Conservation (phyloP, 768 basidiomycete species). For the Panaeolus cyanescens region DNA sequence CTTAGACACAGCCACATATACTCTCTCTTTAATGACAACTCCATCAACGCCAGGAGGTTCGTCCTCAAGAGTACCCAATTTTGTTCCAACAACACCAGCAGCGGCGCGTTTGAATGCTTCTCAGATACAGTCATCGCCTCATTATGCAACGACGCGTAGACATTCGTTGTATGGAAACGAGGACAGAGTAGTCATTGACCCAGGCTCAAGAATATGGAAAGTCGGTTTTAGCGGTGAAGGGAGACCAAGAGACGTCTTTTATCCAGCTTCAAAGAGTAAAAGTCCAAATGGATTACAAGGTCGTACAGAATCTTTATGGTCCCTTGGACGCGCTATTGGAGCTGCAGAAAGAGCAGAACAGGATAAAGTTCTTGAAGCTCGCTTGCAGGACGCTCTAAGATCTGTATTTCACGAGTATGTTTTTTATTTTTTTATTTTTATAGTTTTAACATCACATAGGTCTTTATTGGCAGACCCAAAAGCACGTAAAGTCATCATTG, state of each 20-base stretch:
- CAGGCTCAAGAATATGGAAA: constrained; percentile 94
- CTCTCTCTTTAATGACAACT: constrained; percentile 27
- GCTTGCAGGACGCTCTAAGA: constrained; percentile 68
- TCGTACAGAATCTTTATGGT: constrained; percentile 50
- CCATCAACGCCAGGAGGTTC: constrained; percentile 44
- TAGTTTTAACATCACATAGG: constrained; percentile 39
- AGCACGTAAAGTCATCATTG: constrained; percentile 89
- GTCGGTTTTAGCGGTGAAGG: constrained; percentile 98
- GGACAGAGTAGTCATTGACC: constrained; percentile 93
- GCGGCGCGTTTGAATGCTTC: constrained; percentile 48
- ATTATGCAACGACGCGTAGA: constrained; percentile 81
- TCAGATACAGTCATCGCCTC: constrained; percentile 72
- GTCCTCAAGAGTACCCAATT: constrained; percentile 18
- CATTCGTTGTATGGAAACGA: constrained; percentile 97
- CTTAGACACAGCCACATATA: neutral
- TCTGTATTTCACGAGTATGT: constrained; percentile 80
- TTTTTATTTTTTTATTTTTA: neutral
- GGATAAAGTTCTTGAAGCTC: constrained; percentile 68
- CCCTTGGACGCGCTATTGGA: constrained; percentile 55
- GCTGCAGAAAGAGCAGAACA: constrained; percentile 67
- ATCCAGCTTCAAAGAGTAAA: constrained; percentile 45
- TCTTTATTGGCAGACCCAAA: constrained; percentile 94
- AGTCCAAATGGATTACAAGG: constrained; percentile 6
- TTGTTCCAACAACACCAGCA: constrained; percentile 55
- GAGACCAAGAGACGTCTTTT: constrained; percentile 86